phyloP scores from a whole-genome alignment of 2,329 filamentous ascomycete genomes.

The Apiospora saccharicola region DNA sequence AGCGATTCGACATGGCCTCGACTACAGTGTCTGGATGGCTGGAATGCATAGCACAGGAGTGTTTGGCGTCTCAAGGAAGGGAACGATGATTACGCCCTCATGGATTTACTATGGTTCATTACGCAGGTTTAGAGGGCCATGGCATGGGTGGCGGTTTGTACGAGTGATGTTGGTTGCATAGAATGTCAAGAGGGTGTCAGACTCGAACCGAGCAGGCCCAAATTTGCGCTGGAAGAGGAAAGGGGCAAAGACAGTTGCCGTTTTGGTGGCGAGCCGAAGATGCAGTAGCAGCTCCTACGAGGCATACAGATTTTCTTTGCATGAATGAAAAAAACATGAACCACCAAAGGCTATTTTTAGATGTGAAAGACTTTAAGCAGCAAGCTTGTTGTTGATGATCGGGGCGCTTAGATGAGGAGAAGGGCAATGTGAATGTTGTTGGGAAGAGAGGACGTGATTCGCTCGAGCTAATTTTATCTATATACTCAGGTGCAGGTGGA shows the following conservation, averaged over 20 bases:
- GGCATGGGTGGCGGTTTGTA: neutral
- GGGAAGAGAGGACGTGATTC: neutral
- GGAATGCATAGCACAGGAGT: slow-evolving; percentile 37
- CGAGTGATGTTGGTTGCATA: slow-evolving; percentile 11
- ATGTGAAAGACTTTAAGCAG: neutral
- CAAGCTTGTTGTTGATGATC: neutral
- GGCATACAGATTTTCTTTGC: slow-evolving; percentile 8
- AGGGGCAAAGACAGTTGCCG: neutral
- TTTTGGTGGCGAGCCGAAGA: neutral
- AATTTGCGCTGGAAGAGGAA: neutral
- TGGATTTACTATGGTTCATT: neutral
- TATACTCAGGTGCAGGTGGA: neutral
- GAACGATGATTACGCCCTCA: slow-evolving; percentile 26
- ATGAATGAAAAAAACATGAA: neutral
- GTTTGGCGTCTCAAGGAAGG: slow-evolving; percentile 34
- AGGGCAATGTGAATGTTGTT: neutral
- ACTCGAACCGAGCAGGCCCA: neutral
- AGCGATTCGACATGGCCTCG: slow-evolving; percentile 25
- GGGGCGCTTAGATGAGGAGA: slow-evolving; percentile 11
- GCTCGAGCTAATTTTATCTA: no score
- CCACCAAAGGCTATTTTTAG: neutral
- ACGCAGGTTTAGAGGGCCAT: neutral
- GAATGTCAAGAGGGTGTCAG: neutral
- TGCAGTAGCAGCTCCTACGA: neutral
- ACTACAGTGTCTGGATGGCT: neutral